Percentiles rank a stretch among this genome's conserved stretches.
phyloP scores from a whole-genome alignment of 2,329 filamentous ascomycete species.

The Thelonectria discophora region DNA sequence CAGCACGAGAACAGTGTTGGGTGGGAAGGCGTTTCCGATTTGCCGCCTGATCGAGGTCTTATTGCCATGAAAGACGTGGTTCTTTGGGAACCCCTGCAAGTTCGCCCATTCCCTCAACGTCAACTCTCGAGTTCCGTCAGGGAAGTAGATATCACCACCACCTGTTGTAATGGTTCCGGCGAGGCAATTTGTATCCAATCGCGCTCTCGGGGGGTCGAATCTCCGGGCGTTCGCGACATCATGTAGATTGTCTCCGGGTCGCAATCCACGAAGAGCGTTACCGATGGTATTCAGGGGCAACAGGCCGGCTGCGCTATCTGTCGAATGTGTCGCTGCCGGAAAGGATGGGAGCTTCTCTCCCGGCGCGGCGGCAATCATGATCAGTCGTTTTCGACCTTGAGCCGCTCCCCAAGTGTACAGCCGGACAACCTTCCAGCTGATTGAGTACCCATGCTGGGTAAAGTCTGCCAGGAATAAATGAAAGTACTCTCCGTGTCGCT shows the following conservation, averaged over 20 bases:
- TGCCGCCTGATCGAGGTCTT: slow-evolving; percentile 63
- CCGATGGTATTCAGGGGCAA: slow-evolving; percentile 56
- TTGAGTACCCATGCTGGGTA: slow-evolving; percentile 71
- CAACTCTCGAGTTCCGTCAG: slow-evolving; percentile 67
- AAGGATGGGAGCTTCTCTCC: slow-evolving; percentile 76
- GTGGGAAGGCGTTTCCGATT: slow-evolving; percentile 83
- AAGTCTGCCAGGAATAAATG: slow-evolving; percentile 70
- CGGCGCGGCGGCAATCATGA: slow-evolving; percentile 69
- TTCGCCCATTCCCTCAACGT: slow-evolving; percentile 74
- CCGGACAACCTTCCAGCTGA: slow-evolving; percentile 72
- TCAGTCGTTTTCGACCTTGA: slow-evolving; percentile 59
- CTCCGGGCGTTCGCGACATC: slow-evolving; percentile 43
- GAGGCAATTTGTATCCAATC: slow-evolving; percentile 59
- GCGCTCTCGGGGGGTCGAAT: slow-evolving; percentile 41
- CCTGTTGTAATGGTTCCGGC: slow-evolving; percentile 71
- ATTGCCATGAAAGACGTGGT: slow-evolving; percentile 64
- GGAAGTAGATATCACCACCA: slow-evolving; percentile 71
- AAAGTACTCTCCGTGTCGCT: slow-evolving; percentile 65
- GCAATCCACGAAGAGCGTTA: slow-evolving; percentile 52
- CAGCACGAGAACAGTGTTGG: slow-evolving; percentile 60
- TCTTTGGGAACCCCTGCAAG: slow-evolving; percentile 73
- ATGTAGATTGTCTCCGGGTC: slow-evolving; percentile 51
- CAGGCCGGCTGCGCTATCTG: slow-evolving; percentile 47
- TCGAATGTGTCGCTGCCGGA: slow-evolving; percentile 67
- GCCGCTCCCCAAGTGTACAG: slow-evolving; percentile 61